phyloP scores from a whole-genome alignment of 306 rosid genomes.

The Hippophae gyantsensis region DNA sequence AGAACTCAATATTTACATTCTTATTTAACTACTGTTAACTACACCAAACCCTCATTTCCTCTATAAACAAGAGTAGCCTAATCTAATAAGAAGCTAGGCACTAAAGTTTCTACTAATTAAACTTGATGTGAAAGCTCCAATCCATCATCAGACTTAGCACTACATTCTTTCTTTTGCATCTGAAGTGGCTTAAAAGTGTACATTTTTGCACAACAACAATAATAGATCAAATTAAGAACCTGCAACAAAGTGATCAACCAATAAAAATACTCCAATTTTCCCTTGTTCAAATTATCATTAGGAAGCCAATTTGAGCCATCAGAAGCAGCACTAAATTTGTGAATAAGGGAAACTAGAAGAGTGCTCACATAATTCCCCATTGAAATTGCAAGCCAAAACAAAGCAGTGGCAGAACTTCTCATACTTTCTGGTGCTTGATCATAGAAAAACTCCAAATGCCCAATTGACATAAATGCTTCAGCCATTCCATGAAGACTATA shows the following conservation, averaged over 20 bases:
- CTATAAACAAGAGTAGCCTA: no score
- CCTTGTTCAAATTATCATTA: conserved; percentile 53
- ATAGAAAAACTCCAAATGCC: conserved; percentile 84
- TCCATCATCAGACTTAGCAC: conserved; percentile 19
- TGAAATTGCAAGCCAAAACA: conserved; percentile 69
- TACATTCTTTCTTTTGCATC: conserved; percentile 29
- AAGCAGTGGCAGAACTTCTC: conserved; percentile 78
- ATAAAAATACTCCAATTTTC: conserved; percentile 72
- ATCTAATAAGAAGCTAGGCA: not conserved
- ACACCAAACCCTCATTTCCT: no score
- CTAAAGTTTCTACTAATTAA: conserved; percentile 11
- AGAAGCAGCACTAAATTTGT: conserved; percentile 48
- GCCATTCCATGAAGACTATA: conserved; percentile 87
- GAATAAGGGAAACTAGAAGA: conserved; percentile 54
- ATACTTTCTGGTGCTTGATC: conserved; percentile 93
- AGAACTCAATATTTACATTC: no score
- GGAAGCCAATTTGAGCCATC: conserved; percentile 84
- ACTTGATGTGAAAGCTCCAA: conserved; percentile 40
- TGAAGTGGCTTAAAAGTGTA: conserved; percentile 68
- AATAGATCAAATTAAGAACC: conserved; percentile 49
- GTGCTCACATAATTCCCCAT: conserved; percentile 68
- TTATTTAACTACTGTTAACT: no score
- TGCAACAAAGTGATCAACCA: conserved; percentile 72
- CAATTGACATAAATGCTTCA: conserved; percentile 93
- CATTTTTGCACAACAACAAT: conserved; percentile 45